Evolutionary conservation across 352 stramenopile species (phyloP).

Genomic region (Phytophthora melonis): DNA sequence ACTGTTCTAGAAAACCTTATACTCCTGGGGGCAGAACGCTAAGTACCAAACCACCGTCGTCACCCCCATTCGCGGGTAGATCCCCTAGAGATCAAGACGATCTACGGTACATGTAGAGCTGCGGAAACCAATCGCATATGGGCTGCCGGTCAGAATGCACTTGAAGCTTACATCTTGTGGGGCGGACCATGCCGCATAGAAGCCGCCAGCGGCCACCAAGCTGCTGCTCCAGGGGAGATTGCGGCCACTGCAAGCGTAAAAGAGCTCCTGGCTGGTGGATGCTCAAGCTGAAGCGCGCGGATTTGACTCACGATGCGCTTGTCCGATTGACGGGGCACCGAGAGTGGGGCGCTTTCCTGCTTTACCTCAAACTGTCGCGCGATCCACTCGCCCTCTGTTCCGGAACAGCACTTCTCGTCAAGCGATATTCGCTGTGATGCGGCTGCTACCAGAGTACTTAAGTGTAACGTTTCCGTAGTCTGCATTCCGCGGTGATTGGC

Average conservation of each 20-base stretch:
- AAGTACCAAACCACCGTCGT: no score
- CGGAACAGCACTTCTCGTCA: no score
- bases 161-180: neutral
- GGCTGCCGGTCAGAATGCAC: neutral
- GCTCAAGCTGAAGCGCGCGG: constrained; percentile 1
- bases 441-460: no score
- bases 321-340: neutral
- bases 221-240: constrained; percentile 3
- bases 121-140: neutral
- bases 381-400: neutral
- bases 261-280: constrained; percentile 10
- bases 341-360: neutral
- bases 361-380: neutral
- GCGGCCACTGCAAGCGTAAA: constrained; percentile 12
- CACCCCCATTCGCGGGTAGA: no score
- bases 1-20: constrained; percentile 5
- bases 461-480: no score
- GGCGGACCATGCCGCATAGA: constrained; percentile 2
- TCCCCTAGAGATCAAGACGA: no score
- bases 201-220: neutral
- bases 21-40: neutral
- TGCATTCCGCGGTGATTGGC: no score
- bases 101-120: no score
- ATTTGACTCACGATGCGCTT: constrained; percentile 14
- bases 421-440: no score